Base-by-base conservation (phyloP, 805 yeast genomes). In the Metschnikowia continentalis region DNA sequence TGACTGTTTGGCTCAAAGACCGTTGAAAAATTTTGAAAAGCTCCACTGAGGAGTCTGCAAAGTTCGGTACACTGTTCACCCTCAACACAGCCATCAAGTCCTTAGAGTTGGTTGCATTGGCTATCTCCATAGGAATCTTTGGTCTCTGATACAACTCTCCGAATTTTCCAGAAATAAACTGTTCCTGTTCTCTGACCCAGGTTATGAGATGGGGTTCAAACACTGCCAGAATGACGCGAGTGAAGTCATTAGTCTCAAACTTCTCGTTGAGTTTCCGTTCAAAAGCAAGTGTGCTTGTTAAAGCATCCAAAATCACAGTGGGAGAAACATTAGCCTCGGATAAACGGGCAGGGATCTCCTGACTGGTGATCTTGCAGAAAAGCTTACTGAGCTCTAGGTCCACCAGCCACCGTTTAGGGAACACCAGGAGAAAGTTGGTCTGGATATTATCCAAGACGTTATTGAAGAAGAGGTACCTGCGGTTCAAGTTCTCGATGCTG, bases 171-270 rank as follows among this genome's bases (percentile, higher is more conserved):
- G 79, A 77, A 57, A 92, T 74, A 32, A 76, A 64, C 8, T 77
- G 72, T 54, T 88, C 90, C 68, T 94, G 98, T 61, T 89, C 87
- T 17, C 82, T 82, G 10, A 94, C 84, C 97, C 98, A 94, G 13
- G 89, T 68, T 37, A 79, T 79, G 43, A 94, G 72, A 63, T 86
- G 89, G 1, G 97, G 97, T 64, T 89, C 96, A 64, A 94, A 91
- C 33, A 84, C 69, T 26, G 82, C 42, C 73, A 76, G 38, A 85
- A 88, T 50, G 82, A 79, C 47, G 68, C 74, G 57, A 66, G 67
- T 65, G 40, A 73, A 75, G 10, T 70, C 75, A 8, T 65, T 61
- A 14, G 79, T 75, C 14, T 79, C 71, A 65, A 87, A 88, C 48
- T 78, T 76, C n/a, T 79, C 78, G 56, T 83, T 84, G 39, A 91